phyloP scores from a whole-genome alignment of 108 stramenopile genomes.

The Fistulifera pelliculosa region DNA sequence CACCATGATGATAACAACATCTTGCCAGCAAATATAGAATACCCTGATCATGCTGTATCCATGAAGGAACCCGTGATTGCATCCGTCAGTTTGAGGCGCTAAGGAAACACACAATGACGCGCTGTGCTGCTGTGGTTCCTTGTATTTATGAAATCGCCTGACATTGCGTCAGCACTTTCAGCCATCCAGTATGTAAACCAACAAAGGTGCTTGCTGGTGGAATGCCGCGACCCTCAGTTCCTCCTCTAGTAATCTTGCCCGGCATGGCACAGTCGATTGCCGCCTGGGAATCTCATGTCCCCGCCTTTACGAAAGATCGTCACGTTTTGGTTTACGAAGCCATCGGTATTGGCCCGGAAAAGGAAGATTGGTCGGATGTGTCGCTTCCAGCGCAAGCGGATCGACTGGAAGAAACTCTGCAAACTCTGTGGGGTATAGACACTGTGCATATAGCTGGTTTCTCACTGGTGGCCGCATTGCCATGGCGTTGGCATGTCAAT shows the following conservation, averaged over 20 bases:
- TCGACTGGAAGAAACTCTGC: neutral
- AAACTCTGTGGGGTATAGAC: neutral
- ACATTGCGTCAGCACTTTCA: no score
- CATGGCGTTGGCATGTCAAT: slow-evolving; percentile 37
- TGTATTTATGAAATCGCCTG: no score
- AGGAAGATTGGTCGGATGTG: neutral
- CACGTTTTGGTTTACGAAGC: neutral
- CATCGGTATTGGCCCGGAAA: neutral
- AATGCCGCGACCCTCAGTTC: no score
- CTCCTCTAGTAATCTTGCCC: neutral
- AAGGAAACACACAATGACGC: no score
- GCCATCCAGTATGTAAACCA: no score
- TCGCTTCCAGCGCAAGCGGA: neutral
- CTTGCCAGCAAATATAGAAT: no score
- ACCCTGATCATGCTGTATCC: no score
- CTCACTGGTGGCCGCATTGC: slow-evolving; percentile 52
- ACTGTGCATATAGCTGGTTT: slow-evolving; percentile 46
- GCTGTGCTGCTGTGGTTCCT: no score
- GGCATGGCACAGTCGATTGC: slow-evolving; percentile 1
- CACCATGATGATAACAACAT: no score
- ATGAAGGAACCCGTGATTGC: no score
- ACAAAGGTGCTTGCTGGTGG: no score
- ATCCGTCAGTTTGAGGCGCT: no score
- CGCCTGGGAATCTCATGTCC: neutral
- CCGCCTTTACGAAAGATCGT: neutral